Percentiles rank a stretch among this genome's conserved stretches.
phyloP scores from a whole-genome alignment of 2,329 filamentous ascomycete genomes.

The Beauveria sp. region DNA sequence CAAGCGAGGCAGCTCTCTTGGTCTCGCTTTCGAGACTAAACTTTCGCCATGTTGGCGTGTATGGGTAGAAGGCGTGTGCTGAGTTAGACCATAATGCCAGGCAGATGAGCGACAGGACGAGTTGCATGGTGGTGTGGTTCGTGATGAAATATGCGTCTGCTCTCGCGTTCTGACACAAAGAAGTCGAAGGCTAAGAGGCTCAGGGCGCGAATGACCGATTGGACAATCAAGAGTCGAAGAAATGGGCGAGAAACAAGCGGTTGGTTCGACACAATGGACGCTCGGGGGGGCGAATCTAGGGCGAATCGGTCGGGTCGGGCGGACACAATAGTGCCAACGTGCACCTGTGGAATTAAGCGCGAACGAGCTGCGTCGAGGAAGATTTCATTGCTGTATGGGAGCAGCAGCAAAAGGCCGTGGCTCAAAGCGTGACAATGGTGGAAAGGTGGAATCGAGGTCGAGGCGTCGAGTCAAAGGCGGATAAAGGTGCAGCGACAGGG shows the following conservation, averaged over 20 bases:
- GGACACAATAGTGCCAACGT: background rate
- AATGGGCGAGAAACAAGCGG: background rate
- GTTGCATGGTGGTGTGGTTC: conserved; percentile 29
- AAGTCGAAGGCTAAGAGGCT: background rate
- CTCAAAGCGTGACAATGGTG: background rate
- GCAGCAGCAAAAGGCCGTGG: background rate
- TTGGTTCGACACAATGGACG: background rate
- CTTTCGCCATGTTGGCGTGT: conserved; percentile 29
- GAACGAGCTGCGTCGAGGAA: background rate
- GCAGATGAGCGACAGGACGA: conserved; percentile 31
- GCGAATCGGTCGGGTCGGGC: background rate
- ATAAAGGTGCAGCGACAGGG: background rate
- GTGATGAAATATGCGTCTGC: background rate
- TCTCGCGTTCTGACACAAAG: background rate
- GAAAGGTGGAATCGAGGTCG: background rate
- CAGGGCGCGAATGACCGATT: background rate
- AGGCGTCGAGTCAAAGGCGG: background rate
- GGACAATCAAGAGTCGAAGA: background rate
- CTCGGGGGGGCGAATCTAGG: background rate
- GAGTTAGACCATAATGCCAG: conserved; percentile 40
- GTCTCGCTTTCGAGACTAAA: conserved; percentile 18
- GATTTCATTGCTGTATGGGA: background rate
- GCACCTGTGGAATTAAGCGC: background rate
- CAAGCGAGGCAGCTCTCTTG: conserved; percentile 16
- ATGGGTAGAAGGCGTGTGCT: conserved; percentile 42